Base-by-base conservation (phyloP, 1,284 basidiomycete genomes). In the Cryptococcus neoformans region DNA sequence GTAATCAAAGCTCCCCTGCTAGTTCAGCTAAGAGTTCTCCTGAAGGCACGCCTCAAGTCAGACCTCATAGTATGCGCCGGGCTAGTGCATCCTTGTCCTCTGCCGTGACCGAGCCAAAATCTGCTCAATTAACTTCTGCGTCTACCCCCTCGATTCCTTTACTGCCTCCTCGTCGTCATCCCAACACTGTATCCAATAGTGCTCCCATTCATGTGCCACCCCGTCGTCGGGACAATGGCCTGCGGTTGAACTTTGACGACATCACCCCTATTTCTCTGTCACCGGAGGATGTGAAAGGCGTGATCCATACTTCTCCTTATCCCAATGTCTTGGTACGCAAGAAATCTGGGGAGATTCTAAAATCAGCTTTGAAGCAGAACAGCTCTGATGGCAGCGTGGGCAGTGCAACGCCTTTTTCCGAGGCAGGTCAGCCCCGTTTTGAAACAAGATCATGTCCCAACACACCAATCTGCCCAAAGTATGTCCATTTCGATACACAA, bases 401-500 rank as follows among this genome's bases (percentile, higher is more conserved):
- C 36, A 66, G 70, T 59, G 69, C 68, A 36, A 71, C 71, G 5
- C 68, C 69, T 0, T 45, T 60, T 42, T 35, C 12, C 35, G 44
- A 41, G 42, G 41, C 34, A 21, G 28, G 34, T 28, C 47, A 17
- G 40, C 74, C 84, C 83, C 85, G 44, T 83, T 85, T 44, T 83
- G 82, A 55, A 76, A 81, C 62, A 64, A 82, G 77, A 65, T 87
- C 84, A 34, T 87, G 84, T 41, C 90, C 90, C 0, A 79, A 84
- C 2, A 88, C 90, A 0, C 90, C 90, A 0, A 79, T 78, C 37
- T 79, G 78, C 55, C 83, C 83, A 6, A 95, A 95, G 76, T 86
- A 85, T 39, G 95, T 99, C 8, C 92, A 97, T 71, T 99, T 99
- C 64, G 91, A 96, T 78, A 77, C 87, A 6, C 84, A 94, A 72